Base-by-base conservation (phyloP, 768 basidiomycete genomes). In the Lentinula boryana region DNA sequence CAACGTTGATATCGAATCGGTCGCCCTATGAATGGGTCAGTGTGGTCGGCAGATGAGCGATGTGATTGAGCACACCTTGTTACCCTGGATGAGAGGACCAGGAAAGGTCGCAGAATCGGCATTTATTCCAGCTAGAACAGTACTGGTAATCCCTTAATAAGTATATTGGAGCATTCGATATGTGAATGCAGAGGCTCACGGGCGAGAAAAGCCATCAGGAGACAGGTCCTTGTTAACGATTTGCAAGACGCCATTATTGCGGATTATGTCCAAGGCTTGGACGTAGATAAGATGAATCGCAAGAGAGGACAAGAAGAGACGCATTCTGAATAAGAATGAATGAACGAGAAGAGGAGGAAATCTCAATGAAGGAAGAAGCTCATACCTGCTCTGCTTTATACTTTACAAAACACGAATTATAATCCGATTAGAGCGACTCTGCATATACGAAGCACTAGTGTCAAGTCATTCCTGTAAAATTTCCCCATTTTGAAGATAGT, bases 1-100 rank as follows among this genome's bases (percentile, higher is more conserved):
- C 62, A 27, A 81, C 75, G 38, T 76, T 74, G 53, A 81, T 63
- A 33, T 60, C 49, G 61, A 78, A 76, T 38, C 63, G 48, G 51
- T 72, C 69, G 7, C 76, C 72, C 63, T 78, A n/a, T 71, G 65
- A 21, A 54, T 23, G 3, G 27, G 31, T 38, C 31, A 27, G 52
- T 44, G 3, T 8, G 12, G 13, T 23, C 4, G 16, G 7, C 10
- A 10, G n/a, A 15, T 4, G 18, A 33, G 9, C 33, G 33, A 7
- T 9, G 52, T 10, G n/a, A 38, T 35, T 18, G 16, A 21, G 18
- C 36, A n/a, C 18, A 62, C 60, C 60, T 62, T 62, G 32, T 62
- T 36, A 23, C 55, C 61, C 31, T 33, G 21, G 38, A 63, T 63
- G 21, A 63, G 57, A 7, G 62, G 62, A 6, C 62, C 62, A 44